Evolutionary conservation across 805 yeast species (phyloP).

Genomic region (Myxozyma melibiosi): DNA sequence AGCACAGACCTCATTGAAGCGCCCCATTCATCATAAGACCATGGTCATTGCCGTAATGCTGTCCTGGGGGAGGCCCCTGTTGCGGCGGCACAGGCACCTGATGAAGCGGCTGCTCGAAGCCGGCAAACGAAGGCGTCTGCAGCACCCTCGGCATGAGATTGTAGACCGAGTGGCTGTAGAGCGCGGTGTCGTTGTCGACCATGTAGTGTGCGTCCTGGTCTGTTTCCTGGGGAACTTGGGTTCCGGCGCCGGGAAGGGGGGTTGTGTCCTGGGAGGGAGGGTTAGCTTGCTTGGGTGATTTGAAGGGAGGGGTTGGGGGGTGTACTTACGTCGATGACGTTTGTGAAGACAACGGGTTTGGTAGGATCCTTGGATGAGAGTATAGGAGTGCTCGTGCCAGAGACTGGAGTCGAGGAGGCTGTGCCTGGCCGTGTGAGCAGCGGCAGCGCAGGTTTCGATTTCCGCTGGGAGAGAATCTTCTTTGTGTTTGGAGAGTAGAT

Average conservation of each 20-base stretch:
- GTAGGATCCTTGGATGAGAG: neutral
- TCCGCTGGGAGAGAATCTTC: constrained; percentile 30
- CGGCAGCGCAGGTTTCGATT: neutral
- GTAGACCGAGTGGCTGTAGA: constrained; percentile 43
- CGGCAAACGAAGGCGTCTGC: neutral
- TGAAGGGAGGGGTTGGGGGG: neutral
- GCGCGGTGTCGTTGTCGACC: constrained; percentile 43
- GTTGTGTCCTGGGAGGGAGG: constrained; percentile 31
- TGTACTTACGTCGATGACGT: constrained; percentile 9
- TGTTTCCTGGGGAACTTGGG: constrained; percentile 42
- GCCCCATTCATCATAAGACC: too few relatives aligned
- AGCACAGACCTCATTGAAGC: too few relatives aligned
- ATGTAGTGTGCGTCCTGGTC: constrained; percentile 39
- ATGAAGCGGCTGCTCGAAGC: too few relatives aligned
- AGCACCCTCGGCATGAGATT: neutral
- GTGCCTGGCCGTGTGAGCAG: neutral
- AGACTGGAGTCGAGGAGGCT: constrained; percentile 41
- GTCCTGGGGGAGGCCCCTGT: too few relatives aligned
- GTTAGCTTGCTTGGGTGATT: neutral
- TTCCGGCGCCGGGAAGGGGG: constrained; percentile 32
- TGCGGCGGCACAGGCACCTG: too few relatives aligned
- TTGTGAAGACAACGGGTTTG: neutral
- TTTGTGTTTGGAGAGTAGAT: constrained; percentile 46
- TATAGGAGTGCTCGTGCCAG: constrained; percentile 28
- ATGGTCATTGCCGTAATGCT: too few relatives aligned